Base-by-base conservation (phyloP, 2,329 filamentous ascomycete species). In the Aspergillus pseudoterreus region DNA sequence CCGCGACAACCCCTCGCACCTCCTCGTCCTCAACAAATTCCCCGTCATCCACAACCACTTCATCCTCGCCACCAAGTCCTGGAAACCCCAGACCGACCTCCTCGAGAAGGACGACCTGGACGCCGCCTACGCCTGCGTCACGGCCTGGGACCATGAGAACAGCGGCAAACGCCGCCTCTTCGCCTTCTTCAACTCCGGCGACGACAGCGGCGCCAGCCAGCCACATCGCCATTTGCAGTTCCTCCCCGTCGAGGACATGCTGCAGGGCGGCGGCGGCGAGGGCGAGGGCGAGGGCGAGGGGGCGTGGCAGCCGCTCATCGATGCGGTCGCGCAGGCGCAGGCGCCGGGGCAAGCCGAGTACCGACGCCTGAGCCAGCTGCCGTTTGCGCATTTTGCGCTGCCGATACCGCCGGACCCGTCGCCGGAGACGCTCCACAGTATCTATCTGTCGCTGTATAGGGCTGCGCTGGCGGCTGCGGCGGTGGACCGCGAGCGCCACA, bases 281-380 rank as follows among this genome's bases (percentile, higher is more conserved):
- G n/a, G n/a, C n/a, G n/a, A n/a, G n/a, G n/a, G 19, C 17, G 17
- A 19, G 2, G 17, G 17, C 4, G 54, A 62, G 10, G 56, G 52
- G 3, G 61, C 56, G n/a, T 82, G 79, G 79, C 59, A 64, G 19
- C 70, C 78, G 9, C 63, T 82, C n/a, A 75, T 81, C 42, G 78
- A 81, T 45, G 49, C 45, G 1, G 36, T 61, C 35, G 14, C 56
- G 33, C 35, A 58, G 43, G 45, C 52, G 6, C 39, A 52, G 9
- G 45, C 52, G 6, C 39, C 52, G 9, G 56, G 56, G 4, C 15
- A 8, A 10, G 52, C 57, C n/a, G 51, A 65, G 41, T 64, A 64
- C 48, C 57, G 59, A 43, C 57, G 60, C 11, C 53, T 68, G 8
- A 55, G 58, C 2, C 55, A 60, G n/a, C 55, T 82, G n/a, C 78